Percentiles rank a stretch among this genome's conserved stretches.
Evolutionary conservation across 441 rosid genomes (phyloP).

Genomic region (Pelargonium australe): DNA sequence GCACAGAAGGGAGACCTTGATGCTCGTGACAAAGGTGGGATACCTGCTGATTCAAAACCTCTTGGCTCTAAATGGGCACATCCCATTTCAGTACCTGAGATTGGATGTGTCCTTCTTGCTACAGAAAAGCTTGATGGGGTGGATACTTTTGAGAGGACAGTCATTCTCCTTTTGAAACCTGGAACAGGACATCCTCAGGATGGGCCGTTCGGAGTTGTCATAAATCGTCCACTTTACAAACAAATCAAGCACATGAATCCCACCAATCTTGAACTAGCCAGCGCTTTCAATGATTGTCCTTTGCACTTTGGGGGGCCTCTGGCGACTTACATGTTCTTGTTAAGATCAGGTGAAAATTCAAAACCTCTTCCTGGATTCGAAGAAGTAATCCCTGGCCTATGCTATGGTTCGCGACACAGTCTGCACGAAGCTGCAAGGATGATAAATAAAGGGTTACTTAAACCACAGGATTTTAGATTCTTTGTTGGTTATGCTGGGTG

Average conservation of each 20-base stretch:
- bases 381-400: conserved; percentile 75
- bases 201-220: conserved; percentile 83
- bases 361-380: conserved; percentile 59
- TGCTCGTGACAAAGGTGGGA: conserved; percentile 36
- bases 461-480: conserved; percentile 80
- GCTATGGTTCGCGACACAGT: conserved; percentile 69
- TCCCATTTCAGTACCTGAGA: conserved; percentile 80
- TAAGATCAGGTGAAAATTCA: conserved; percentile 43
- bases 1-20: conserved; percentile 48
- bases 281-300: conserved; percentile 73
- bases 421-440: conserved; percentile 72
- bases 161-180: conserved; percentile 77
- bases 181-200: conserved; percentile 80
- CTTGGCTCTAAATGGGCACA: conserved; percentile 80
- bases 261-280: conserved; percentile 59
- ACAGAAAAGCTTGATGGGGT: conserved; percentile 88
- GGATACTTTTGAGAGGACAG: conserved; percentile 69
- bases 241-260: conserved; percentile 75
- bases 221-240: conserved; percentile 79
- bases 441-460: conserved; percentile 64
- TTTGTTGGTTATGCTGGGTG: conserved; percentile 89
- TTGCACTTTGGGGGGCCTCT: conserved; percentile 90
- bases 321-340: conserved; percentile 73
- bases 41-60: conserved; percentile 41
- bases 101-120: conserved; percentile 92